Conservation (phyloP, 148 eudicot species). For the Drosera capensis region DNA sequence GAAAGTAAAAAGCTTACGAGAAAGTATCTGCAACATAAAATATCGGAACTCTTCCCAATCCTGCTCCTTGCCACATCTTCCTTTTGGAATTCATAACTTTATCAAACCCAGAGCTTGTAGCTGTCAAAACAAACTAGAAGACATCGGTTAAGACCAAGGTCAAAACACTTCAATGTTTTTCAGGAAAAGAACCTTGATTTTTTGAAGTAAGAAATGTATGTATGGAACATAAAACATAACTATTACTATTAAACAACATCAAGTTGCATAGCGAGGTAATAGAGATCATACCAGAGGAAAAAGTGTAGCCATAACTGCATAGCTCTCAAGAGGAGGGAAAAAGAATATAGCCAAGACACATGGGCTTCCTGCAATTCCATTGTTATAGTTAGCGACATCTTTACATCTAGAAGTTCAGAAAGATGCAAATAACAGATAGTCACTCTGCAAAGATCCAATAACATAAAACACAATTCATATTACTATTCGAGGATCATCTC, state of each 20-base stretch:
- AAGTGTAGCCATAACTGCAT: constrained; percentile 81
- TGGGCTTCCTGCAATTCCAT: constrained; percentile 56
- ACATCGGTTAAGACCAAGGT: background rate
- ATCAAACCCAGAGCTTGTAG: constrained; percentile 84
- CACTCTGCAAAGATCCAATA: background rate
- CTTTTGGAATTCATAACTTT: constrained; percentile 42
- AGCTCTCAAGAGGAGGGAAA: constrained; percentile 74
- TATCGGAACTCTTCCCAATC: constrained; percentile 80
- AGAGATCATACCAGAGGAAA: constrained; percentile 65
- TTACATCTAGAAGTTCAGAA: too few species aligned
- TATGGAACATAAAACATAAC: background rate
- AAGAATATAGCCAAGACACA: constrained; percentile 77
- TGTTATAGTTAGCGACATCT: background rate
- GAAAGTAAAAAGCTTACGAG: constrained; percentile 44
- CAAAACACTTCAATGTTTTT: too few species aligned
- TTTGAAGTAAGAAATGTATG: constrained; percentile 2
- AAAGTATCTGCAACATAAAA: constrained; percentile 58
- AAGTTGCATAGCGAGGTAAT: background rate
- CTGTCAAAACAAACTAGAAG: constrained; percentile 79
- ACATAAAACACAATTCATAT: too few species aligned
- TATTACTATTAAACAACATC: background rate
- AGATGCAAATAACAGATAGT: background rate
- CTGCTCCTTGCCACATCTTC: constrained; percentile 57
- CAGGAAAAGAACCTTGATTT: too few species aligned
- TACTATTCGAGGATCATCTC: too few species aligned